phyloP scores from a whole-genome alignment of 257 asterid genomes.

The Nicotiana otophora region DNA sequence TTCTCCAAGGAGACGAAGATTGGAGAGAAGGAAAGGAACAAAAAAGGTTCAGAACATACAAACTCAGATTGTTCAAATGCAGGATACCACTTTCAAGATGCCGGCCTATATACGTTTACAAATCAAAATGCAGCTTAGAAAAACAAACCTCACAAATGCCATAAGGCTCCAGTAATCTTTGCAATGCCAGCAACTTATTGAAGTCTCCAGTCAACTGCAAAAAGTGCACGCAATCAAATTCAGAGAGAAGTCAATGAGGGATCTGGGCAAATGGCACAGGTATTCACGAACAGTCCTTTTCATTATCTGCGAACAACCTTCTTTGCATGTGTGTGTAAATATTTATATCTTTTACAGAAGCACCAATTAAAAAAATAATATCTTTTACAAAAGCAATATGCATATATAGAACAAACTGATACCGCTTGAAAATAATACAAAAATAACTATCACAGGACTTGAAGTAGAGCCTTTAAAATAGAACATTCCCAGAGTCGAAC shows the following conservation, averaged over 20 bases:
- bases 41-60: not conserved
- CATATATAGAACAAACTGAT: not conserved
- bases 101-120: not conserved
- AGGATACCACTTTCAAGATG: not conserved
- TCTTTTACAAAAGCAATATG: not conserved
- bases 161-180: constrained; percentile 64
- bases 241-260: not conserved
- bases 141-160: constrained; percentile 89
- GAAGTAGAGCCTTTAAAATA: not conserved
- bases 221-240: not conserved
- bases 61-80: not conserved
- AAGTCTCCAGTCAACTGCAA: constrained; percentile 81
- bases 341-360: too few relatives aligned
- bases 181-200: constrained; percentile 77
- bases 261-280: not conserved
- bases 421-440: not conserved
- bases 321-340: too few relatives aligned
- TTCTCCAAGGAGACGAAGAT: not conserved
- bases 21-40: not conserved
- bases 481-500: not conserved
- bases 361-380: not conserved
- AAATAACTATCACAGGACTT: not conserved
- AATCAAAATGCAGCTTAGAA: not conserved
- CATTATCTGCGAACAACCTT: not conserved
- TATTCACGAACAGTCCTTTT: not conserved